Evolutionary conservation across 495 filamentous ascomycete genomes (phyloP).

Genomic region (Poronia punctata): DNA sequence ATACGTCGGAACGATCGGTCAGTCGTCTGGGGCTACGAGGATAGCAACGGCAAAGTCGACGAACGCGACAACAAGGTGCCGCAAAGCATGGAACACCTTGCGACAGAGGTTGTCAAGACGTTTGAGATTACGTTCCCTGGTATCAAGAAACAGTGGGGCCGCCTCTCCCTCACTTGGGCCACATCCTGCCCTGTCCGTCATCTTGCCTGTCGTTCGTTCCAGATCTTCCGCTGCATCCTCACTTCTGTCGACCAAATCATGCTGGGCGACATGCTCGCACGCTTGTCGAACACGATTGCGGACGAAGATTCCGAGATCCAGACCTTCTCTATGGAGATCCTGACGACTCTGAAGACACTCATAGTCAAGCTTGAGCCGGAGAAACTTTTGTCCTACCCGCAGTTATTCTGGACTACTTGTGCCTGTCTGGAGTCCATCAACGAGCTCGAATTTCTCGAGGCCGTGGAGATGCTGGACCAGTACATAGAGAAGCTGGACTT

Average conservation of each 20-base stretch:
- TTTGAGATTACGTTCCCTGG: constrained; percentile 82
- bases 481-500: constrained; percentile 80
- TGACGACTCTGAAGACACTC: constrained; percentile 86
- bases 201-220: constrained; percentile 92
- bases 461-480: constrained; percentile 83
- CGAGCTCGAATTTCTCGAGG: constrained; percentile 89
- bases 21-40: constrained; percentile 91
- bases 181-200: constrained; percentile 95
- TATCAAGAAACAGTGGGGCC: constrained; percentile 83
- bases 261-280: constrained; percentile 91
- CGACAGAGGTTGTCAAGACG: constrained; percentile 70
- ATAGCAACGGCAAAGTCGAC: constrained; percentile 71
- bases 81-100: constrained; percentile 74
- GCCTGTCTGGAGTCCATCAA: constrained; percentile 94
- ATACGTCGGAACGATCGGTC: constrained; percentile 78
- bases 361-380: constrained; percentile 73
- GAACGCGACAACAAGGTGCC: constrained; percentile 76
- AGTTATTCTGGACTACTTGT: constrained; percentile 95
- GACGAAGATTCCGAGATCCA: constrained; percentile 88
- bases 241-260: constrained; percentile 84
- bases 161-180: constrained; percentile 85
- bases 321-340: constrained; percentile 94
- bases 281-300: constrained; percentile 91
- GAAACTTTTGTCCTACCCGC: constrained; percentile 79
- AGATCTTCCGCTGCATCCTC: constrained; percentile 90